Evolutionary conservation across 768 basidiomycete genomes (phyloP).

Genomic region (Kwoniella dendrophila): DNA sequence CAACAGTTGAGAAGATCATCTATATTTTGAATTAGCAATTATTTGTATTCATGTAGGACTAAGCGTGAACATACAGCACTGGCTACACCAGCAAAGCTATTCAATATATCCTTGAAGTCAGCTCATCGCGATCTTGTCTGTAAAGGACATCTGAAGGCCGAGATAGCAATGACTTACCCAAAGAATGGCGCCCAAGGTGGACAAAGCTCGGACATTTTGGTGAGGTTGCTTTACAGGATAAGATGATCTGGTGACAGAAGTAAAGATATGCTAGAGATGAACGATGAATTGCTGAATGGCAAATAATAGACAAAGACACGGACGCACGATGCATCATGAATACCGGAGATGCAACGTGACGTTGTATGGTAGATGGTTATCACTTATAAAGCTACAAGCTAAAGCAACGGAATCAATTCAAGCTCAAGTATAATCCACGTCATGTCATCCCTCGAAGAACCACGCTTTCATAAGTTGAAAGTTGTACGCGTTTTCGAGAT

Average conservation of each 20-base stretch:
- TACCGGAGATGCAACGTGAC: background rate
- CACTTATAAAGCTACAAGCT: background rate
- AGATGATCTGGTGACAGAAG: too few species aligned
- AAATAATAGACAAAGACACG: background rate
- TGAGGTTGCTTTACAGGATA: too few species aligned
- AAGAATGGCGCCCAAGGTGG: conserved; percentile 97
- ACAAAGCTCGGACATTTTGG: conserved; percentile 61
- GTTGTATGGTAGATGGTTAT: background rate
- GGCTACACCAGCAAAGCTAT: conserved; percentile 85
- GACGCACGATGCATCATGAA: background rate
- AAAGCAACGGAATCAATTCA: conserved; percentile 5
- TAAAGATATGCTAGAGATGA: background rate
- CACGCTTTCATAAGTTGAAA: conserved; percentile 12
- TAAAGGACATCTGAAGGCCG: background rate
- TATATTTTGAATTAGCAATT: conserved; percentile 51
- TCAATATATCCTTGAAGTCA: conserved; percentile 17
- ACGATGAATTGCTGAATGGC: background rate
- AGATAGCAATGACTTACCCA: conserved; percentile 59
- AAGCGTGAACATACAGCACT: conserved; percentile 69
- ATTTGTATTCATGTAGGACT: background rate
- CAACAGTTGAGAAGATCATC: conserved; percentile 92
- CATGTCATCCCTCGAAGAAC: conserved; percentile 6
- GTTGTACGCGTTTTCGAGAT: conserved; percentile 10
- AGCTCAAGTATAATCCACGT: conserved; percentile 16
- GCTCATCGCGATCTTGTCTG: background rate